These are phyloP conservation scores for Aegilops sharonensis DNA, from an alignment of 176 grass and related monocot species.

Conservation along the genomic window DNA sequence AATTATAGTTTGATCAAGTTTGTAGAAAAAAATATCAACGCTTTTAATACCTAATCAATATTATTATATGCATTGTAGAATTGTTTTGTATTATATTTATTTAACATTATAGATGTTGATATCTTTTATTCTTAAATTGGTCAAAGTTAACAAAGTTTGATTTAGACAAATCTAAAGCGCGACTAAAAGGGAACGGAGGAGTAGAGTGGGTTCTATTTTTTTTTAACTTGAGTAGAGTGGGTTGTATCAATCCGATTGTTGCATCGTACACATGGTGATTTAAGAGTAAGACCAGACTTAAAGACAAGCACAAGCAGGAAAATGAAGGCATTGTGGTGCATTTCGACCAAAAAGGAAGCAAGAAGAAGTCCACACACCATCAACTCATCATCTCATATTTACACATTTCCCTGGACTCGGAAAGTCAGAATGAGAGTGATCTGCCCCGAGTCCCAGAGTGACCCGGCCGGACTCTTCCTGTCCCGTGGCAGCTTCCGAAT, in stretches of 20 bases:
- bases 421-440: background rate
- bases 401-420: background rate
- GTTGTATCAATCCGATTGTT: background rate
- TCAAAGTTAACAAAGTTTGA: too few species aligned
- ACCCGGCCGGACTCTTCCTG: background rate
- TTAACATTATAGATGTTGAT: too few species aligned
- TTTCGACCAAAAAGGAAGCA: background rate
- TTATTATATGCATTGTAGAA: too few species aligned
- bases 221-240: background rate
- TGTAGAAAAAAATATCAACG: too few species aligned
- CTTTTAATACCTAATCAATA: too few species aligned
- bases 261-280: too few species aligned
- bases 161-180: too few species aligned
- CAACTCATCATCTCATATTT: background rate
- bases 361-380: constrained; percentile 1
- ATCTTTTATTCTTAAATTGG: too few species aligned
- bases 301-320: background rate
- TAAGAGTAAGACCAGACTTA: background rate
- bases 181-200: too few species aligned
- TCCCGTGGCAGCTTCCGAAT: background rate
- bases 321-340: background rate
- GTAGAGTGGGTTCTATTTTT: background rate
- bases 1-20: too few species aligned
- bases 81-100: too few species aligned
- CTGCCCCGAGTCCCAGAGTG: too few species aligned